Percentiles rank a stretch among this genome's conserved stretches.
Conservation (phyloP, 2,329 filamentous ascomycete species). For the Plectosphaerella plurivora region DNA sequence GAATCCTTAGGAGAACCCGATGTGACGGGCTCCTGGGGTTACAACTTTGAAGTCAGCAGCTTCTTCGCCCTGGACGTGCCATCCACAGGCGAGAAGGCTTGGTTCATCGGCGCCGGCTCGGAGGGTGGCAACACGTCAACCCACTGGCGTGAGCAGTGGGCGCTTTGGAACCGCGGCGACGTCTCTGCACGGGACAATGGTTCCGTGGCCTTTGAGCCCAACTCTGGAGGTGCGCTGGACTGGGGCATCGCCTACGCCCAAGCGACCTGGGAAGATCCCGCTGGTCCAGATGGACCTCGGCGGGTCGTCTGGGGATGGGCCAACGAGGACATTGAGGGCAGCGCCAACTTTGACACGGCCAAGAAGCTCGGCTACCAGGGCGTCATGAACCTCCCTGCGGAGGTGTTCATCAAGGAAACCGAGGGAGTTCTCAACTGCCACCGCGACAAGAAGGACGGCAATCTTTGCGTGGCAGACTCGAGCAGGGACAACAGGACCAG, state of each 20-base stretch:
- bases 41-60: conserved; percentile 13
- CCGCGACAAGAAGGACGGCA: conserved; percentile 8
- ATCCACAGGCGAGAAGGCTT: conserved; percentile 9
- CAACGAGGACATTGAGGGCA: conserved; percentile 7
- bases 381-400: conserved; percentile 10
- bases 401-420: conserved; percentile 12
- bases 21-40: conserved; percentile 11
- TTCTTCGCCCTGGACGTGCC: conserved; percentile 10
- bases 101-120: conserved; percentile 10
- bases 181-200: conserved; percentile 10
- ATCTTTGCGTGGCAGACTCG: conserved; percentile 5
- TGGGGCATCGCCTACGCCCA: conserved; percentile 13
- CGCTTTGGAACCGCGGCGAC: conserved; percentile 12
- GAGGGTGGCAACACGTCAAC: conserved; percentile 12
- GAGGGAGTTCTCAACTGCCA: conserved; percentile 9
- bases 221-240: conserved; percentile 10
- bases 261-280: conserved; percentile 10
- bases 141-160: conserved; percentile 12
- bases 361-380: conserved; percentile 11
- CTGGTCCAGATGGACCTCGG: conserved; percentile 3
- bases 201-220: conserved; percentile 10
- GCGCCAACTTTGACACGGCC: conserved; percentile 5
- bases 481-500: background rate
- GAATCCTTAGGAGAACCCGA: conserved; percentile 9
- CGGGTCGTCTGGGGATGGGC: conserved; percentile 13